A percentile compares a stretch with the other conserved stretches of the same genome.
phyloP scores from a whole-genome alignment of 345 rosid species.

The Euphorbia pulcherrima region DNA sequence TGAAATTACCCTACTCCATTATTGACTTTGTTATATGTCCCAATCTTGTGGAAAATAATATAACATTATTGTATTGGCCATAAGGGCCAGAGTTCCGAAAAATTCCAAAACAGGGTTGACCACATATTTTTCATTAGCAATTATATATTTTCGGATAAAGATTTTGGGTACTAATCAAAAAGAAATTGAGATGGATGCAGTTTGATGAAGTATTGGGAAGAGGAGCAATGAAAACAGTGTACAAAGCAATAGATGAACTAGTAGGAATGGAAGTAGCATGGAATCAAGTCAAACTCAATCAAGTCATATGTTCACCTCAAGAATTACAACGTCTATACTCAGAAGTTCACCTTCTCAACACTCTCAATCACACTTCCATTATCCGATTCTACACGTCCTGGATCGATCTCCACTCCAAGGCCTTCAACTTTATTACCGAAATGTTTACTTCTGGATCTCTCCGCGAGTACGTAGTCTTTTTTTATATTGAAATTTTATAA shows the following conservation, averaged over 20 bases:
- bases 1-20: neutral
- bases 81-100: neutral
- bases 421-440: conserved; percentile 86
- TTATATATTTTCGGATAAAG: neutral
- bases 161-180: too few species aligned
- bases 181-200: conserved; percentile 25
- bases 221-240: conserved; percentile 85
- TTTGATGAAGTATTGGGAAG: conserved; percentile 62
- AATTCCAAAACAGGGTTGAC: neutral
- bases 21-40: neutral
- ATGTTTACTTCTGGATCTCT: conserved; percentile 83
- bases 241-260: conserved; percentile 72
- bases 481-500: neutral
- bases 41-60: too few species aligned
- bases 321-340: conserved; percentile 73
- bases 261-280: conserved; percentile 80
- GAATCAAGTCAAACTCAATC: conserved; percentile 61
- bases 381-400: conserved; percentile 70
- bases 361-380: conserved; percentile 62
- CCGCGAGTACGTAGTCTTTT: conserved; percentile 42
- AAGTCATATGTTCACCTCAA: conserved; percentile 57
- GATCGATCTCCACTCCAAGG: conserved; percentile 51
- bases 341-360: conserved; percentile 83
- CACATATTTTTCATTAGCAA: neutral
- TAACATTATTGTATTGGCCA: too few species aligned